Percentiles rank a stretch among this genome's conserved stretches.
Evolutionary conservation across 2,329 filamentous ascomycete genomes (phyloP).

Genomic region (Aspergillus fijiensis): DNA sequence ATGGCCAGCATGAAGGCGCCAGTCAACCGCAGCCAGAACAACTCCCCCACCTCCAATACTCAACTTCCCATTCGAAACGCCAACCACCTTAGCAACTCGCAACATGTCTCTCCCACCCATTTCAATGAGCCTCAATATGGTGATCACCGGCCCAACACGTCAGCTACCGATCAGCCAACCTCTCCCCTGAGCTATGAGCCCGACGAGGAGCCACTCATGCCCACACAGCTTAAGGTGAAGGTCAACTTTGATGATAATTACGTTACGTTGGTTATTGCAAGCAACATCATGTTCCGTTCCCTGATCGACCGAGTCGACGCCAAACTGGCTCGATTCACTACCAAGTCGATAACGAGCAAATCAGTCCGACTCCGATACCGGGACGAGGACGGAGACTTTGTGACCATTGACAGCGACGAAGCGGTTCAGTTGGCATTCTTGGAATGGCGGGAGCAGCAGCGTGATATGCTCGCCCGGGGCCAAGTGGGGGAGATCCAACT

Average conservation of each 20-base stretch:
- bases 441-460: conserved; percentile 81
- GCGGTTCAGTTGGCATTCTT: conserved; percentile 95
- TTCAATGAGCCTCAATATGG: conserved; percentile 44
- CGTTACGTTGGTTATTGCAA: conserved; percentile 91
- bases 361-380: conserved; percentile 84
- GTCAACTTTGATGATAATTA: conserved; percentile 91
- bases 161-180: conserved; percentile 32
- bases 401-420: conserved; percentile 92
- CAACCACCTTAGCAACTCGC: conserved; percentile 61
- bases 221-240: conserved; percentile 89
- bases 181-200: conserved; percentile 37
- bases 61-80: conserved; percentile 66
- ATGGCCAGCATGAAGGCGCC: conserved; percentile 59
- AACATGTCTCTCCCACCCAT: conserved; percentile 44
- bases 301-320: conserved; percentile 94
- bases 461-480: conserved; percentile 59
- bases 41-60: conserved; percentile 66
- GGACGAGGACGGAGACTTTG: conserved; percentile 88
- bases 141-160: conserved; percentile 28
- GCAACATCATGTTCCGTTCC: conserved; percentile 91
- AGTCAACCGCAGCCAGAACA: conserved; percentile 75
- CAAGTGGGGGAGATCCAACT: conserved; percentile 88
- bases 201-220: conserved; percentile 49
- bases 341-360: conserved; percentile 76
- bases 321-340: conserved; percentile 84